Evolutionary conservation across 352 stramenopile genomes (phyloP), one percentile per base, ranked within the genome.

Genomic region (Salisapilia sapeloensis): DNA sequence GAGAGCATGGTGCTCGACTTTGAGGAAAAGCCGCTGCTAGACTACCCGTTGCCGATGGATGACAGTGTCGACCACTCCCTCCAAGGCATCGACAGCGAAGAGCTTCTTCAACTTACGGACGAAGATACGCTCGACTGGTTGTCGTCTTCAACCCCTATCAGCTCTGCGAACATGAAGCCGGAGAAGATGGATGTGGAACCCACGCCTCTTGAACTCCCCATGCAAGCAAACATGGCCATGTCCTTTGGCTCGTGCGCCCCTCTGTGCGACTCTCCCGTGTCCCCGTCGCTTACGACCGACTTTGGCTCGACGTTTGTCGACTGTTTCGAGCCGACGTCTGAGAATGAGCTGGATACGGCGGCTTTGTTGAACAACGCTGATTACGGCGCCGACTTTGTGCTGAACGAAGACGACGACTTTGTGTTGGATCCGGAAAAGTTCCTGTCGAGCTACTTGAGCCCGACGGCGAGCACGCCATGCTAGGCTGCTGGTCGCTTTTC

Each of bases 381-480:
- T 36, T n/a, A 15, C 23, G 6, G 14, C 14, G 31, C 16, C 3
- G 23, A 25, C 16, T 13, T 28, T 13, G 13, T 12, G 10, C 13
- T 10, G 10, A 17, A 3, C 17, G 31, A 36, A 13, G 31, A 82
- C 49, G 69, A 85, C 29, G 69, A 85, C 48, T 85, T 89, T 36
- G 69, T 89, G 38, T 55, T 89, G 11, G 72, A 89, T 49, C 72
- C 72, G 2, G 66, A 89, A 42, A 85, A 84, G 42, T 89, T 89
- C 34, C 56, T 89, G 14, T 81, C 72, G 40, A 82, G 61, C 59
- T 89, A 89, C 56, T 79, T 89, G 33, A 56, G 50, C 24, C 61
- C 66, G 8, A 24, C 44, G 22, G 23, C 35, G 46, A 58, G 21
- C 28, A 6, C 48, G 32, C 34, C 38, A 38, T 53, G 31, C n/a